phyloP scores from a whole-genome alignment of 2,329 filamentous ascomycete species.

The Trichoderma polysporum region DNA sequence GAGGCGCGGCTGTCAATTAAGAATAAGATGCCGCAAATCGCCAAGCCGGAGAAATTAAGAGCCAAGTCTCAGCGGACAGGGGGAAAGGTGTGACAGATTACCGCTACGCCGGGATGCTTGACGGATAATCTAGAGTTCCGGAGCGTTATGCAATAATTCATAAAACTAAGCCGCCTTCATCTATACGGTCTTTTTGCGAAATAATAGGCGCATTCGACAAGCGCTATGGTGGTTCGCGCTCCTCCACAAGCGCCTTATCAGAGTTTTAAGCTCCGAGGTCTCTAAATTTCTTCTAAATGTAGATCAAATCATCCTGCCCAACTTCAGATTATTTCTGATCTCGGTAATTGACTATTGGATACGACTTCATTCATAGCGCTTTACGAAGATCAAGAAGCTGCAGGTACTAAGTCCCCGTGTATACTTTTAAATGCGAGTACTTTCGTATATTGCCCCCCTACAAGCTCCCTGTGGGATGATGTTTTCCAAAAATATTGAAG shows the following conservation, averaged over 20 bases:
- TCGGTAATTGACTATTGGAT: not conserved
- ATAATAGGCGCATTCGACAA: not conserved
- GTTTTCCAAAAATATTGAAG: not conserved
- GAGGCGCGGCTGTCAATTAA: not conserved
- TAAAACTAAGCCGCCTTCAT: not conserved
- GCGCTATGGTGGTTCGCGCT: too few species aligned
- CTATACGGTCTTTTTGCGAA: too few species aligned
- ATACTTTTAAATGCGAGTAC: too few species aligned
- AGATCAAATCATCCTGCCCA: not conserved
- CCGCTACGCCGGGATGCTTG: not conserved
- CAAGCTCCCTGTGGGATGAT: not conserved
- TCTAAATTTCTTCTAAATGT: not conserved
- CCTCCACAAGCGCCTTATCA: too few species aligned
- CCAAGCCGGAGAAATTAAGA: slow-evolving; percentile 7
- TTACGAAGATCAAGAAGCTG: too few species aligned
- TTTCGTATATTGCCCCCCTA: not conserved
- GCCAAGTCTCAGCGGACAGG: not conserved
- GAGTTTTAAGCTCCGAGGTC: not conserved
- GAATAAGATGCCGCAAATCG: not conserved
- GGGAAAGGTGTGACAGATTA: not conserved
- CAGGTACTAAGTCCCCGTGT: too few species aligned
- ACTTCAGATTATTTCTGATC: not conserved
- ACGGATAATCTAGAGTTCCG: not conserved
- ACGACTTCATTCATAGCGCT: not conserved
- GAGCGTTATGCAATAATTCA: not conserved